These are phyloP conservation scores for Rhypophila decipiens DNA, from an alignment of 495 filamentous ascomycete species.

Conservation along the genomic window DNA sequence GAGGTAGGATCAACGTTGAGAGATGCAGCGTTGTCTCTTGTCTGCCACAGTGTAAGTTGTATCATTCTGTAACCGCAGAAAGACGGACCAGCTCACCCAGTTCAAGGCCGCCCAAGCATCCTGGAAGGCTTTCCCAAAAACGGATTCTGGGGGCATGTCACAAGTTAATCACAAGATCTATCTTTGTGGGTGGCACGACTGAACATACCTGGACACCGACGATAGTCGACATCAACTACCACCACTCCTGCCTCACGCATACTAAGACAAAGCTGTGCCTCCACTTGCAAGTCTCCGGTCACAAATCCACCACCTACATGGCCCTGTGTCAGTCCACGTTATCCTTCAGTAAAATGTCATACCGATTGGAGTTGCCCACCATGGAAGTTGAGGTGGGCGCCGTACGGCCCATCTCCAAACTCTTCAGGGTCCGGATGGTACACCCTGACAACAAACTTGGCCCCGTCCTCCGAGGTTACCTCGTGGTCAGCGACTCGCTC, in stretches of 20 bases:
- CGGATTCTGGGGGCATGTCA: slow-evolving; percentile 29
- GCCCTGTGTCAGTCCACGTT: neutral
- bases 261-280: slow-evolving; percentile 37
- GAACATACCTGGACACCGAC: slow-evolving; percentile 37
- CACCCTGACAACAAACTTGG: slow-evolving; percentile 33
- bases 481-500: slow-evolving; percentile 31
- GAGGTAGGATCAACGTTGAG: slow-evolving; percentile 38
- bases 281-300: slow-evolving; percentile 39
- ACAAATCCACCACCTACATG: slow-evolving; percentile 36
- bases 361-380: slow-evolving; percentile 18
- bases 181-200: neutral
- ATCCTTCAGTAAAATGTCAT: neutral
- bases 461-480: slow-evolving; percentile 34
- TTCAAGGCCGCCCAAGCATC: slow-evolving; percentile 41
- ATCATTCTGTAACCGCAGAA: neutral
- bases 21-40: slow-evolving; percentile 21
- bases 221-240: slow-evolving; percentile 47
- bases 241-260: slow-evolving; percentile 37
- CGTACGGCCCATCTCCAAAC: slow-evolving; percentile 35
- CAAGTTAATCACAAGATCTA: too few relatives aligned
- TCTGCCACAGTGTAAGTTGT: slow-evolving; percentile 10
- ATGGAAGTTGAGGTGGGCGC: slow-evolving; percentile 44
- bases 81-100: slow-evolving; percentile 22
- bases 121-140: slow-evolving; percentile 41
- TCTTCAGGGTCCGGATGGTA: slow-evolving; percentile 38